Evolutionary conservation across 805 yeast species (phyloP).

Genomic region (Nadsonia fulvescens): DNA sequence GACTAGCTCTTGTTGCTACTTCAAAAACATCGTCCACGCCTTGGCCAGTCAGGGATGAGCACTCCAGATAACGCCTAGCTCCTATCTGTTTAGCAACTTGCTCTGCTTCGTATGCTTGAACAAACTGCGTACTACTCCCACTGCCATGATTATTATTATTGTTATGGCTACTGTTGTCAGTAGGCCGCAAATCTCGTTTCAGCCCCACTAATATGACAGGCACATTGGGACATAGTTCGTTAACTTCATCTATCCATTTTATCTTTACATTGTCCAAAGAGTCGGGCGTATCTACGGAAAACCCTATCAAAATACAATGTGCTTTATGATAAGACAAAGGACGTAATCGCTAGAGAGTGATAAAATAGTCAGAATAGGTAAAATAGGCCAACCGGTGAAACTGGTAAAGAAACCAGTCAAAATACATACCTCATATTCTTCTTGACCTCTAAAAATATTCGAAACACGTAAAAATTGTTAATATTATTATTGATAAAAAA

Average conservation of each 20-base stretch:
- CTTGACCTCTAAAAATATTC: slow-evolving; percentile 42
- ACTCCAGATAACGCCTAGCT: slow-evolving; percentile 68
- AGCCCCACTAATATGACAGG: slow-evolving; percentile 70
- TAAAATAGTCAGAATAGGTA: background rate
- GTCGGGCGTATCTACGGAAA: slow-evolving; percentile 71
- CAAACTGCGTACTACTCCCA: slow-evolving; percentile 34
- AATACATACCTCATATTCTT: slow-evolving; percentile 56
- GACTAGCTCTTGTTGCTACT: slow-evolving; percentile 70
- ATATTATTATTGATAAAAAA: background rate
- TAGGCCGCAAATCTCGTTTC: slow-evolving; percentile 57
- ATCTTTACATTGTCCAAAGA: slow-evolving; percentile 64
- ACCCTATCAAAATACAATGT: slow-evolving; percentile 70
- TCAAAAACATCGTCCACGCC: slow-evolving; percentile 92
- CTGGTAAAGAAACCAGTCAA: no score
- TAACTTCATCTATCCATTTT: slow-evolving; percentile 80
- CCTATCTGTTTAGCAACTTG: slow-evolving; percentile 61
- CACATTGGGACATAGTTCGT: slow-evolving; percentile 59
- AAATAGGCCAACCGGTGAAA: background rate
- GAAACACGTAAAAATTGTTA: background rate
- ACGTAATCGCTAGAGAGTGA: slow-evolving; percentile 32
- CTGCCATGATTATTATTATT: no score
- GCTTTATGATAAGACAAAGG: slow-evolving; percentile 82
- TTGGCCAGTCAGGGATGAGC: slow-evolving; percentile 84
- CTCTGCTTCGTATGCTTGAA: slow-evolving; percentile 35
- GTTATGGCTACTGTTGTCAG: slow-evolving; percentile 1